Evolutionary conservation across 176 grass and related monocot species (phyloP), one percentile per base, ranked within the genome.

Genomic region (Cenchrus purpureus): DNA sequence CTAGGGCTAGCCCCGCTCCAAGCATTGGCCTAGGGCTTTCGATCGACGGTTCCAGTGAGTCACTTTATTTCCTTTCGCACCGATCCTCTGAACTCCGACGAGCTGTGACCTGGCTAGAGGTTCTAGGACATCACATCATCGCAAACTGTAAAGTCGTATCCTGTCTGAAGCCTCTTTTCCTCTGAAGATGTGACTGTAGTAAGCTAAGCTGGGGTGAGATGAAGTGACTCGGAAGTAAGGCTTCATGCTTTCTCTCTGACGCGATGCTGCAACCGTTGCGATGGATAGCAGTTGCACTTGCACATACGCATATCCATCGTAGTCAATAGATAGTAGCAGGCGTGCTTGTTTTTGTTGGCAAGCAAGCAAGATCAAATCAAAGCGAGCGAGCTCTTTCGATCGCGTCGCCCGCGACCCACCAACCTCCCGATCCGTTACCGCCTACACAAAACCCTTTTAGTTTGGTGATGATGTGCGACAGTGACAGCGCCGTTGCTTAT

Each of bases 361-460:
- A 28, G 79, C 84, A 83, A 90, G 79, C 84, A 83, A 90, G 67
- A 53, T 49, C 19, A 40, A 37, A 10, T 19, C 59, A n/a, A 64
- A 57, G 51, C 31, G 28, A 8, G 14, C 10, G 14, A 74, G 12
- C 7, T 0, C 6, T 15, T 1, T 0, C 6, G 51, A 40, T 1
- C 59, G 22, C n/a, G 59, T 62, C 74, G 73, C 4, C 20, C 54
- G 55, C 7, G 84, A 90, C 84, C 28, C 77, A 78, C 25, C 88
- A 90, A 86, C 79, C 66, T 44, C 65, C 53, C 52, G 53, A 71
- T 70, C 79, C 52, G 79, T 82, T 59, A 82, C 7, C 65, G 34
- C 12, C 22, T 7, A 12, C 49, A 40, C 5, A 67, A 54, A n/a
- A 17, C 14, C 3, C 14, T 28, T 63, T 74, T 15, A 46, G 31